Evolutionary conservation across 2,329 filamentous ascomycete species (phyloP).

Genomic region (Trichoderma sp.): DNA sequence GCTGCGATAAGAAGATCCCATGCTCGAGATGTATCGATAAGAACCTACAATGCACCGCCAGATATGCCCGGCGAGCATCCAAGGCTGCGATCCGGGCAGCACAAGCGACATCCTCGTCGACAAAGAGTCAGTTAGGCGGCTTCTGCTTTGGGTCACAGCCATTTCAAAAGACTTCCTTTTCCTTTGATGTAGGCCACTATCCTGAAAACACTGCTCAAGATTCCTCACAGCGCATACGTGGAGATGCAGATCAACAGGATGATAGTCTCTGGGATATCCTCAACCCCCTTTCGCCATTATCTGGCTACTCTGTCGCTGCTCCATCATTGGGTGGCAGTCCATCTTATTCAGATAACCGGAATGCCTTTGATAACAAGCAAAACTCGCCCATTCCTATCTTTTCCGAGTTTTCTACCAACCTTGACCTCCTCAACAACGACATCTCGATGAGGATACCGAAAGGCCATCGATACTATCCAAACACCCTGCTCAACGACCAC

Average conservation of each 20-base stretch:
- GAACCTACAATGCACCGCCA: constrained; percentile 39
- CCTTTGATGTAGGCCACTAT: neutral
- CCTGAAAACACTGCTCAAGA: neutral
- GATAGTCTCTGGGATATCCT: neutral
- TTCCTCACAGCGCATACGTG: neutral
- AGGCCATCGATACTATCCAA: neutral
- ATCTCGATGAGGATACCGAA: neutral
- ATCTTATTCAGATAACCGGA: neutral
- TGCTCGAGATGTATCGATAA: constrained; percentile 41
- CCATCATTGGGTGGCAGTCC: neutral
- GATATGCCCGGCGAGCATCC: constrained; percentile 51
- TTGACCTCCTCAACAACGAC: neutral
- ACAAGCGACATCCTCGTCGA: constrained; percentile 31
- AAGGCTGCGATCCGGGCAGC: constrained; percentile 47
- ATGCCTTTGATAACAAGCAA: neutral
- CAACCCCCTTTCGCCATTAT: neutral
- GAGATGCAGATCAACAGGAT: neutral
- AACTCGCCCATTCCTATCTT: neutral
- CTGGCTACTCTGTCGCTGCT: neutral
- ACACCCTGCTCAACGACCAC: neutral
- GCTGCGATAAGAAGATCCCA: constrained; percentile 40
- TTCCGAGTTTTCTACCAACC: neutral
- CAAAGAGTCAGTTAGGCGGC: neutral
- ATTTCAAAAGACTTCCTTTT: neutral
- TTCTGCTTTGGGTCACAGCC: neutral